Evolutionary conservation across 495 filamentous ascomycete genomes (phyloP), one percentile per base, ranked within the genome.

Genomic region (Penicillium subrubescens): DNA sequence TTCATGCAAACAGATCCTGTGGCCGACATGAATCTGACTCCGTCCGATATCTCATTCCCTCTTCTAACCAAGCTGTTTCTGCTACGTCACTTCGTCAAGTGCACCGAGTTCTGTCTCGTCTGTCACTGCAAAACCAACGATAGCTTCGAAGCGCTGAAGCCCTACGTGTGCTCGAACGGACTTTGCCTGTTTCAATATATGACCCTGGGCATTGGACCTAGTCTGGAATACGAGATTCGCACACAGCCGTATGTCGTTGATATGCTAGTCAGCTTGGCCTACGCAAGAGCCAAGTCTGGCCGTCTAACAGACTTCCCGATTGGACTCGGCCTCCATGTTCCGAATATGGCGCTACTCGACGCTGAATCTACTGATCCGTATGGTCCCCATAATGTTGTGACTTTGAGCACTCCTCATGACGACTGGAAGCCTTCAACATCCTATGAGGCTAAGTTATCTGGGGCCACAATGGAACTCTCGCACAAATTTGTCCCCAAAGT

Each of bases 121-220:
- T 98, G 94, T 68, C 91, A 96, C 73, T 84, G 85, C 68, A 90
- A 84, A 69, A 82, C 92, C 34, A 72, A 85, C n/a, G 83, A 82
- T 7, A 84, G 86, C 8, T 90, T 96, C 52, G 91, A 94, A 67
- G 90, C 94, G n/a, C 79, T 98, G 48, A 94, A 93, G 63, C 94
- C 94, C 0, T 97, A 95, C 68, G 92, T 97, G 21, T 98, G 94
- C 81, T 87, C 85, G 31, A 86, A 87, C 21, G 84, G 83, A 4
- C 81, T 98, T 8, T 98, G 94, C 70, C 78, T 97, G 2, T 95
- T 92, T 66, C 94, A 98, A 70, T 97, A 96, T 78, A 91, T 97
- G 86, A 83, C 84, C n/a, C 81, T 95, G 29, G 93, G 92, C 0
- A 88, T 97, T 73, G 94, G 94, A 0, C 89, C 92, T 2, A 91